Conservation (phyloP, 1,139 yeast genomes). For the Candida smagusa region DNA sequence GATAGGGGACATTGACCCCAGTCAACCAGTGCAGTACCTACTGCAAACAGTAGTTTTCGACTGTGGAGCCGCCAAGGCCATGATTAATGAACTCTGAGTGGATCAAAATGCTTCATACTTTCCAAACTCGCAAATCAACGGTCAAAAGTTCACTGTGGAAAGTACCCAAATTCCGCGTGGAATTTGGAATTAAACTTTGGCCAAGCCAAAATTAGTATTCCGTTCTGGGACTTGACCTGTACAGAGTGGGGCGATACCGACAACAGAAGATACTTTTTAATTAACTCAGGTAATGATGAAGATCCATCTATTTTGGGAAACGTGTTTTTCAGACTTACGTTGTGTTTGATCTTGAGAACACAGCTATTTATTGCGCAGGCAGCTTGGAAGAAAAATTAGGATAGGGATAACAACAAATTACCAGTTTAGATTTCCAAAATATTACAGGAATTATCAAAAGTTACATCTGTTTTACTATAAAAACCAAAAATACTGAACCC, state of each 20-base stretch:
- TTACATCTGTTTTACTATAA: no score
- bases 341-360: conserved; percentile 15
- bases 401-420: no score
- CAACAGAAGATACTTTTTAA: conserved; percentile 4
- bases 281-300: conserved; percentile 1
- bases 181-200: conserved; percentile 44
- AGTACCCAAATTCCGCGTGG: conserved; percentile 14
- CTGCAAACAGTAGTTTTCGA: conserved; percentile 17
- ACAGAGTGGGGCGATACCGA: conserved; percentile 1
- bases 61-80: conserved; percentile 17
- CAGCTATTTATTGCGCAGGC: conserved; percentile 16
- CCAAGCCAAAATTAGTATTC: conserved; percentile 35
- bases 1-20: no score
- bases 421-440: no score
- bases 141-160: conserved; percentile 18
- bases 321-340: conserved; percentile 19
- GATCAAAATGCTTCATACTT: conserved; percentile 9
- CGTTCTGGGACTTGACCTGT: conserved; percentile 34
- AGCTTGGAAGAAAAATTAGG: no score
- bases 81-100: conserved; percentile 10
- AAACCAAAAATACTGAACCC: no score
- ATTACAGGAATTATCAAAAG: no score
- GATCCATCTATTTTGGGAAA: conserved; percentile 15
- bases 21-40: no score
- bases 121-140: conserved; percentile 1